Conservation (phyloP, 768 basidiomycete genomes). For the Filobasidium floriforme region DNA sequence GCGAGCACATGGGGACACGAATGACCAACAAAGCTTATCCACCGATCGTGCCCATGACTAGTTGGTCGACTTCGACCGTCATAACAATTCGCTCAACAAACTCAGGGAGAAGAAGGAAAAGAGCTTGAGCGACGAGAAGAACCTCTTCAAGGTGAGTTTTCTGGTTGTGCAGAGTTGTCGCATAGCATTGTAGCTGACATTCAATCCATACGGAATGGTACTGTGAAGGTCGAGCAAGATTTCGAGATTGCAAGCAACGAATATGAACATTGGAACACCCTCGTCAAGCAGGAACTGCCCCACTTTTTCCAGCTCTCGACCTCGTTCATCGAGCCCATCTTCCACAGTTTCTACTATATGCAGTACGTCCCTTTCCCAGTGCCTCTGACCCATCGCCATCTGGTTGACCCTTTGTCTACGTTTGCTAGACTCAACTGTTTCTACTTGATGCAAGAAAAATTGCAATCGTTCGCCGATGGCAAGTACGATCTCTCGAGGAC, state of each 20-base stretch:
- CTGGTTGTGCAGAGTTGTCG: background rate
- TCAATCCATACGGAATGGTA: background rate
- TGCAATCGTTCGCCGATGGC: conserved; percentile 69
- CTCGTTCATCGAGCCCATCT: conserved; percentile 91
- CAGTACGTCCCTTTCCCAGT: conserved; percentile 58
- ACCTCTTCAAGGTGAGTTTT: conserved; percentile 73
- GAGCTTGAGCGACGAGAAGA: conserved; percentile 89
- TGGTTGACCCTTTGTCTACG: background rate
- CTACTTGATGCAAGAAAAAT: conserved; percentile 88
- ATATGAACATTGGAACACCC: conserved; percentile 84
- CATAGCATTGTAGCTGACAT: background rate
- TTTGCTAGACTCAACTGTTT: conserved; percentile 71
- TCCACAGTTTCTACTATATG: conserved; percentile 99
- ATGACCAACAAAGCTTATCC: background rate
- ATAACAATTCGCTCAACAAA: conserved; percentile 91
- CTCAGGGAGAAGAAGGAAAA: conserved; percentile 98
- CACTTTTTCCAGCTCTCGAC: conserved; percentile 82
- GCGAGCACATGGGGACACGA: background rate
- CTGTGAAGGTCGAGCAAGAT: conserved; percentile 77
- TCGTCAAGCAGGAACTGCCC: conserved; percentile 84
- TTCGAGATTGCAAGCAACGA: conserved; percentile 86
- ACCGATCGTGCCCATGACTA: conserved; percentile 35
- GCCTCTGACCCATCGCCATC: background rate
- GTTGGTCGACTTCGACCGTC: conserved; percentile 90
- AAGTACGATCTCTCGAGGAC: conserved; percentile 65